Evolutionary conservation across 495 filamentous ascomycete genomes (phyloP).

Genomic region (Elasticomyces elasticus): DNA sequence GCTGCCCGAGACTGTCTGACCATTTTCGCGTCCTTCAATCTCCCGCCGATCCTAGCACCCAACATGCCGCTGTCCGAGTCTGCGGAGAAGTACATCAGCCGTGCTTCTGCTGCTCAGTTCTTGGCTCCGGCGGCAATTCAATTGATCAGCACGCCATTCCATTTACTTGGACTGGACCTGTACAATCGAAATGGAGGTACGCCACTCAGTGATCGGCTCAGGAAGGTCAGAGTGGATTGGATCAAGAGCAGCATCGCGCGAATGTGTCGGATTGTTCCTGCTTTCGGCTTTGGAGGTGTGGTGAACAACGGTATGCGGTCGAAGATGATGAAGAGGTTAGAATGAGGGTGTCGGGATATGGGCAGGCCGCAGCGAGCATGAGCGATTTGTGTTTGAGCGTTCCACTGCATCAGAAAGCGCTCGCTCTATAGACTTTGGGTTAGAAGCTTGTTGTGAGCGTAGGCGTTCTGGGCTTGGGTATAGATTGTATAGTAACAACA

Average conservation of each 20-base stretch:
- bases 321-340: conserved; percentile 44
- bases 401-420: not conserved
- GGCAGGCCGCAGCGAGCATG: not conserved
- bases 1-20: conserved; percentile 77
- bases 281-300: conserved; percentile 87
- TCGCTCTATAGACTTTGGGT: not conserved
- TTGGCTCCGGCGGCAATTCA: conserved; percentile 71
- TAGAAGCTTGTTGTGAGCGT: not conserved
- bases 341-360: conserved; percentile 28
- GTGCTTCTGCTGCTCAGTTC: conserved; percentile 65
- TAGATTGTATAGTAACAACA: too few relatives aligned
- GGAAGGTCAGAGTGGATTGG: conserved; percentile 65
- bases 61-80: conserved; percentile 33
- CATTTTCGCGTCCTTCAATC: conserved; percentile 88
- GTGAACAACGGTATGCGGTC: conserved; percentile 68
- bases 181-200: conserved; percentile 56
- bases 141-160: conserved; percentile 72
- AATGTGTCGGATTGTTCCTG: conserved; percentile 85
- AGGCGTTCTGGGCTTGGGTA: too few relatives aligned
- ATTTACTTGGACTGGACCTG: conserved; percentile 77
- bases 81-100: conserved; percentile 43
- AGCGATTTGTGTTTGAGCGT: not conserved
- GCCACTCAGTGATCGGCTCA: conserved; percentile 48
- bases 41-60: conserved; percentile 68
- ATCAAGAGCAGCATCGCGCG: conserved; percentile 64